A percentile compares a stretch with the other conserved stretches of the same genome.
Conservation (phyloP, 495 filamentous ascomycete genomes). For the Bombardia bombarda region DNA sequence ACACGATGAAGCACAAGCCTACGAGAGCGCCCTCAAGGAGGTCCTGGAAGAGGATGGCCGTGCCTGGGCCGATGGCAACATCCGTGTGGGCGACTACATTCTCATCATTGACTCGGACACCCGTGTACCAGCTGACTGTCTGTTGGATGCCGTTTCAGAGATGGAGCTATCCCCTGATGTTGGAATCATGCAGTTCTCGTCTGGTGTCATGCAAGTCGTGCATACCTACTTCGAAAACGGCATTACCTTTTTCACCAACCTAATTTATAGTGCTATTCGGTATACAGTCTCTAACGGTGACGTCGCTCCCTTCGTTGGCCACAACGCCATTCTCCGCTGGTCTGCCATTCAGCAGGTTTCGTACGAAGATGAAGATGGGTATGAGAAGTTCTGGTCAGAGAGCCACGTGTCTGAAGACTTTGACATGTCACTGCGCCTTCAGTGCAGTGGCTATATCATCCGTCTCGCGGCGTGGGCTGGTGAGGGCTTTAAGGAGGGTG, state of each 20-base stretch:
- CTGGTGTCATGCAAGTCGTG: slow-evolving; percentile 76
- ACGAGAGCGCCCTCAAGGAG: slow-evolving; percentile 58
- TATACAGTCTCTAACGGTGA: slow-evolving; percentile 77
- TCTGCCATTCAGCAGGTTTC: slow-evolving; percentile 68
- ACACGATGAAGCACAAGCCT: slow-evolving; percentile 60
- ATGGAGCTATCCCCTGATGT: slow-evolving; percentile 77
- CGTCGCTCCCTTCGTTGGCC: slow-evolving; percentile 71
- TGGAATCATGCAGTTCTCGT: slow-evolving; percentile 73
- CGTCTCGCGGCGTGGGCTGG: slow-evolving; percentile 66
- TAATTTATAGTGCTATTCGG: slow-evolving; percentile 71
- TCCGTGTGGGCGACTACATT: slow-evolving; percentile 75
- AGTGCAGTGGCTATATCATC: slow-evolving; percentile 63
- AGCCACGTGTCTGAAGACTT: slow-evolving; percentile 78
- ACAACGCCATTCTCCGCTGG: slow-evolving; percentile 78
- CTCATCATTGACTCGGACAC: slow-evolving; percentile 71
- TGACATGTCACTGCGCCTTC: slow-evolving; percentile 75
- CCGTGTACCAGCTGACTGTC: slow-evolving; percentile 63
- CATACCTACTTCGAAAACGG: slow-evolving; percentile 66
- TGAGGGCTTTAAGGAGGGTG: slow-evolving; percentile 76
- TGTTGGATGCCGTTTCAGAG: slow-evolving; percentile 69
- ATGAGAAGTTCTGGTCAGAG: slow-evolving; percentile 80
- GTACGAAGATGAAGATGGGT: slow-evolving; percentile 58
- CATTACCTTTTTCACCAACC: slow-evolving; percentile 79
- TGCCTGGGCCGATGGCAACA: slow-evolving; percentile 74
- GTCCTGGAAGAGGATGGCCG: slow-evolving; percentile 62